Conservation (phyloP, 192 early-diverging fungal genomes). For the Podochytrium sp. region DNA sequence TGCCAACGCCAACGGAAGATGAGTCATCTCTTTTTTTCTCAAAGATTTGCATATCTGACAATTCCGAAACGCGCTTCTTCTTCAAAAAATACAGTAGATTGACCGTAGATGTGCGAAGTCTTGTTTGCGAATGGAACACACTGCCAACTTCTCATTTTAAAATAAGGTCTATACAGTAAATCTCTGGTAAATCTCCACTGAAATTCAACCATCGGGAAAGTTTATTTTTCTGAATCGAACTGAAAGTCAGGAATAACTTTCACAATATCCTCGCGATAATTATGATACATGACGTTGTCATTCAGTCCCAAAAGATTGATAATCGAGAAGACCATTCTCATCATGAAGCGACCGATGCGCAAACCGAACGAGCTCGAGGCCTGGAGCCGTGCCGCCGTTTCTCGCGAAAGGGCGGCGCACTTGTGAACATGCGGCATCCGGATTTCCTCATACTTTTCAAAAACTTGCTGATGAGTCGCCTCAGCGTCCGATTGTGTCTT, state of each 20-base stretch:
- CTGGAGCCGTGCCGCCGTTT: neutral
- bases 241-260: neutral
- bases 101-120: neutral
- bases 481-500: no score
- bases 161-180: constrained; percentile 37
- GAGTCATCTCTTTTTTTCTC: neutral
- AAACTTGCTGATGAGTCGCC: no score
- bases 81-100: no score
- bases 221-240: no score
- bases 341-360: neutral
- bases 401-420: neutral
- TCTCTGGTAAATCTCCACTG: no score
- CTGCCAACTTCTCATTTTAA: neutral
- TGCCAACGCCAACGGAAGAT: no score
- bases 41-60: neutral
- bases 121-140: no score
- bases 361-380: neutral
- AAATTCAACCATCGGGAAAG: no score
- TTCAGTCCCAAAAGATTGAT: neutral
- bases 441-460: neutral
- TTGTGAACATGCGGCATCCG: neutral
- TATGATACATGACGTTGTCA: neutral
- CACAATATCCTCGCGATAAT: neutral
- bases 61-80: neutral
- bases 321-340: neutral